phyloP scores from a whole-genome alignment of 805 yeast species.

The Cyberlindnera veronae region DNA sequence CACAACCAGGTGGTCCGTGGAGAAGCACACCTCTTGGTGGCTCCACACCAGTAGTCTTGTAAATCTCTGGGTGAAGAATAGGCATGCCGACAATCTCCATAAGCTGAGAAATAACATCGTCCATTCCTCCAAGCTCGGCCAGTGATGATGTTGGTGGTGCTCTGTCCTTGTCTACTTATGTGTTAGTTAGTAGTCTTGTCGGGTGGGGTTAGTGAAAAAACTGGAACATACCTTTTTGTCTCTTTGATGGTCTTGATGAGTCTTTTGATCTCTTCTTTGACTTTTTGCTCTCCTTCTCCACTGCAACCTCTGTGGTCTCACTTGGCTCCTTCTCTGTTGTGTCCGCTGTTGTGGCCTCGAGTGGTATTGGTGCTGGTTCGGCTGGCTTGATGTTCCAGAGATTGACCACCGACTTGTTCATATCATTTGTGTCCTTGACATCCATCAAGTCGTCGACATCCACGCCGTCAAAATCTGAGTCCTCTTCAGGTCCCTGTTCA shows the following conservation, averaged over 20 bases:
- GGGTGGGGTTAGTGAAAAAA: background rate
- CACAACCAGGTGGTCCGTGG: slow-evolving; percentile 99
- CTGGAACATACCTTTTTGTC: slow-evolving; percentile 35
- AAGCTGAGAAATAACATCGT: slow-evolving; percentile 75
- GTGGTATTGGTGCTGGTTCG: background rate
- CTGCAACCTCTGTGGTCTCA: slow-evolving; percentile 10
- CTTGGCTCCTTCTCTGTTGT: slow-evolving; percentile 6
- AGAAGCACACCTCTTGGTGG: slow-evolving; percentile 91
- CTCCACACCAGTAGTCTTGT: slow-evolving; percentile 81
- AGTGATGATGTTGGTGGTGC: slow-evolving; percentile 67
- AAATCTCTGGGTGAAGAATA: slow-evolving; percentile 89
- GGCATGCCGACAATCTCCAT: slow-evolving; percentile 93
- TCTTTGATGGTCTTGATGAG: slow-evolving; percentile 30
- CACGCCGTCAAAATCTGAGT: slow-evolving; percentile 35
- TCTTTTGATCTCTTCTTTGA: slow-evolving; percentile 54
- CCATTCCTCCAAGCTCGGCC: slow-evolving; percentile 85
- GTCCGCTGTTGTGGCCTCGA: slow-evolving; percentile 7
- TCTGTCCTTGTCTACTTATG: slow-evolving; percentile 49
- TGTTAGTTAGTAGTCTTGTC: slow-evolving; percentile 24
- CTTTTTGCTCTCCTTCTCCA: slow-evolving; percentile 31
- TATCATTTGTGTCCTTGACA: slow-evolving; percentile 58
- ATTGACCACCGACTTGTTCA: slow-evolving; percentile 74
- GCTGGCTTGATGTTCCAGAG: slow-evolving; percentile 52
- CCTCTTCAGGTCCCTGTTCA: slow-evolving; percentile 28
- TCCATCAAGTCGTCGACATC: slow-evolving; percentile 54